Evolutionary conservation across 768 basidiomycete species (phyloP), one percentile per base, ranked within the genome.

Genomic region (Termitomyces sp.): DNA sequence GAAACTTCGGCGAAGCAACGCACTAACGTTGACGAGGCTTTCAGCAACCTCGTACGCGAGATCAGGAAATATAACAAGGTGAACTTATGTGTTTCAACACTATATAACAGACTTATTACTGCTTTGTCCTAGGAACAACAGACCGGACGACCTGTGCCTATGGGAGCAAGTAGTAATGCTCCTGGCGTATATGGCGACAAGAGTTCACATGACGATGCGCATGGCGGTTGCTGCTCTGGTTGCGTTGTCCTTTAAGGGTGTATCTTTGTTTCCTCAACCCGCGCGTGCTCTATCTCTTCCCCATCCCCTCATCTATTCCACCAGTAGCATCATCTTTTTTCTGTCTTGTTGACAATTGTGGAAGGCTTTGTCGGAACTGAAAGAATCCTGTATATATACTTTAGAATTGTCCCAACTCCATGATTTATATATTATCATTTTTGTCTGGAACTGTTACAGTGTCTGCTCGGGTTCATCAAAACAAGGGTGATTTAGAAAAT

Each of bases 1-100:
- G 95, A 98, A 70, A 96, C 93, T 1, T 98, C 95, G 4, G 95
- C 94, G 44, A 97, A 97, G 73, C 89, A 94, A 65, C 83, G 95
- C 51, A 93, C 95, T 74, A 97, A 97, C 64, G 94, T 98, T 53
- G 95, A 98, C 62, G 92, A 97, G 74, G 92, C 93, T 12, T 98
- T 98, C 75, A 84, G 81, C 64, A 88, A 88, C 59, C 87, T 98
- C 61, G 93, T 98, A 30, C 85, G 94, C 32, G 91, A 94, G 70
- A 97, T 97, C 64, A 81, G 93, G 66, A 87, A 87, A 69, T 94
- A 92, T 69, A 97, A 95, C 78, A 93, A 91, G 79, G 93, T 91
- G 48, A 47, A 75, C 53, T 38, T 28, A 22, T 51, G 58, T 56
- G 2, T 22, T 21, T n/a, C 19, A 2, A 5, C 11, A 22, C 4